A percentile compares a stretch with the other conserved stretches of the same genome.
Evolutionary conservation across 805 yeast genomes (phyloP).

Genomic region (Myxozyma mucilagina): DNA sequence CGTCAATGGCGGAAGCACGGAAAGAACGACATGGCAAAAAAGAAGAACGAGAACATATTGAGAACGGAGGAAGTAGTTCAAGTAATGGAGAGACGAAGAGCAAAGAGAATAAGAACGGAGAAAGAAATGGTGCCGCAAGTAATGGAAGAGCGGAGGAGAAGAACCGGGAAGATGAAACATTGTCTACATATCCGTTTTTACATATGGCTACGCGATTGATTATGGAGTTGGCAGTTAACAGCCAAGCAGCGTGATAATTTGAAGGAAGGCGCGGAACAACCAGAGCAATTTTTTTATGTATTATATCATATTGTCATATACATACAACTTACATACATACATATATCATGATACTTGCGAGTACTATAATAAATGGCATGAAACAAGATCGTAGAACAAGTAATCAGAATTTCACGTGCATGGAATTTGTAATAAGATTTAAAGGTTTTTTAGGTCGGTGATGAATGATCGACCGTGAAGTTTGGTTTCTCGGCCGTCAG

Average conservation of each 20-base stretch:
- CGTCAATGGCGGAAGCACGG: slow-evolving; percentile 10
- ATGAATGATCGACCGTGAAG: too few species aligned
- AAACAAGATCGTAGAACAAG: too few species aligned
- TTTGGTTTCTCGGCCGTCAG: too few species aligned
- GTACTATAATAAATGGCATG: too few species aligned
- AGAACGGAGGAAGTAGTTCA: neutral
- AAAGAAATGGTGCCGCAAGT: neutral
- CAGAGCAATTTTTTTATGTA: neutral
- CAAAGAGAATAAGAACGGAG: neutral
- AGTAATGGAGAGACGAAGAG: neutral
- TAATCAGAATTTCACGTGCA: too few species aligned
- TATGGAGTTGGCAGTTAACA: slow-evolving; percentile 95
- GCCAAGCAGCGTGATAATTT: slow-evolving; percentile 52
- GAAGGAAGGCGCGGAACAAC: neutral
- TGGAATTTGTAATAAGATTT: too few species aligned
- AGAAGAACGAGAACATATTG: too few species aligned
- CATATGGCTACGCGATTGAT: slow-evolving; percentile 89
- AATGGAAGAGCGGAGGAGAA: slow-evolving; percentile 1
- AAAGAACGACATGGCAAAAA: neutral
- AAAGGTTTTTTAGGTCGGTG: too few species aligned
- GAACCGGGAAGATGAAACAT: slow-evolving; percentile 70
- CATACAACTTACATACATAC: neutral
- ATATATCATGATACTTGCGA: neutral
- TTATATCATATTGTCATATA: neutral
- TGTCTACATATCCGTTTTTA: slow-evolving; percentile 91